phyloP scores from a whole-genome alignment of 306 rosid genomes.

The Crotalaria pallida region DNA sequence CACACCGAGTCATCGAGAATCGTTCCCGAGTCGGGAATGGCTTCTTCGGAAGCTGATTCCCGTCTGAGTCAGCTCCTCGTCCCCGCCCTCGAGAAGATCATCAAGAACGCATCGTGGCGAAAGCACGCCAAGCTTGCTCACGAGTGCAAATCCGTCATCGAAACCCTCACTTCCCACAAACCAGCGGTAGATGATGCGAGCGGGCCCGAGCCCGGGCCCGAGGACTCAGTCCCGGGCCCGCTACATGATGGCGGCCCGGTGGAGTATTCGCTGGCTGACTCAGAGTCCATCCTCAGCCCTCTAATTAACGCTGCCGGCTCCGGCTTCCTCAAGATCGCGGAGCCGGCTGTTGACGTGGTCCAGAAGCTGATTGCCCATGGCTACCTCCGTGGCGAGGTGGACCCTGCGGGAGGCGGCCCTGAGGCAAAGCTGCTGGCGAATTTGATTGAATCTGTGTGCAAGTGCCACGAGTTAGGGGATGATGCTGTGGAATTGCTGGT shows the following conservation, averaged over 20 bases:
- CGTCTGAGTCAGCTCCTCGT: slow-evolving; percentile 71
- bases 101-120: slow-evolving; percentile 93
- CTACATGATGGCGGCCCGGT: slow-evolving; percentile 66
- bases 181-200: neutral
- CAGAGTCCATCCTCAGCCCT: slow-evolving; percentile 79
- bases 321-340: slow-evolving; percentile 84
- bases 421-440: slow-evolving; percentile 76
- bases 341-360: slow-evolving; percentile 84
- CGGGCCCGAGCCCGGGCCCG: slow-evolving; percentile 38
- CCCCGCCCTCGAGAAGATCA: slow-evolving; percentile 88
- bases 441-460: slow-evolving; percentile 83
- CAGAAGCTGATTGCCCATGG: slow-evolving; percentile 86
- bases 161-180: slow-evolving; percentile 42
- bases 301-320: slow-evolving; percentile 68
- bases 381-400: slow-evolving; percentile 92
- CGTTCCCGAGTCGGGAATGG: slow-evolving; percentile 80
- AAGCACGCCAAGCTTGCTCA: slow-evolving; percentile 87
- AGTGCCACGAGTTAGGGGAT: slow-evolving; percentile 83
- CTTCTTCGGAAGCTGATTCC: slow-evolving; percentile 99
- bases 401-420: slow-evolving; percentile 46
- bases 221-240: slow-evolving; percentile 56
- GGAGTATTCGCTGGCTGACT: slow-evolving; percentile 70
- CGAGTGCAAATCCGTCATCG: slow-evolving; percentile 85
- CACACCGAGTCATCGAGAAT: slow-evolving; percentile 27
- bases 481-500: slow-evolving; percentile 83